phyloP scores from a whole-genome alignment of 352 stramenopile genomes.

The Thalassiosira sp. region DNA sequence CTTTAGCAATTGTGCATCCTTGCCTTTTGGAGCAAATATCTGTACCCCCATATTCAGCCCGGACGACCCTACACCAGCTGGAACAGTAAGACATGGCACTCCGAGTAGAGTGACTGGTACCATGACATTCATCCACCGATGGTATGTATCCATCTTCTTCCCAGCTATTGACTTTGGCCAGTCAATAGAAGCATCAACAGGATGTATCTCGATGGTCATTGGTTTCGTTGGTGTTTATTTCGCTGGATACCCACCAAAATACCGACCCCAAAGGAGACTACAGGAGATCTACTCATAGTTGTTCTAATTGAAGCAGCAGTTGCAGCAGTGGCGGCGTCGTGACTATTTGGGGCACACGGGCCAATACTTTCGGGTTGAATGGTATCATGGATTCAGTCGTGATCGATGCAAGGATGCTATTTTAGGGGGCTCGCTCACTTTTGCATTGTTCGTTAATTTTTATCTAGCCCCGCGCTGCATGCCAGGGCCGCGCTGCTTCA shows the following conservation, averaged over 20 bases:
- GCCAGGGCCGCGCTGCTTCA: no score
- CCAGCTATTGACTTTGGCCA: constrained; percentile 44
- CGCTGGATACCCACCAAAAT: constrained; percentile 51
- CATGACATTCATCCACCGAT: constrained; percentile 62
- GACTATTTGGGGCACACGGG: background rate
- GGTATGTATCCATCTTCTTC: constrained; percentile 52
- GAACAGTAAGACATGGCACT: constrained; percentile 52
- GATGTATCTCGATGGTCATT: no score
- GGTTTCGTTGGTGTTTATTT: no score
- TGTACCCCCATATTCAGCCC: constrained; percentile 13
- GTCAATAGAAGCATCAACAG: constrained; percentile 30
- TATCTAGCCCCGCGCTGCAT: no score
- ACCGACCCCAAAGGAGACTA: constrained; percentile 42
- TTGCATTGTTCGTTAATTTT: no score
- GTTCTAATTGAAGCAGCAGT: background rate
- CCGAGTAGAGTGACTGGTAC: constrained; percentile 52
- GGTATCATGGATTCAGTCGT: background rate
- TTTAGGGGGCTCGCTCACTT: no score
- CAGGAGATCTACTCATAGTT: background rate
- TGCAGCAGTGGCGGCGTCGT: background rate
- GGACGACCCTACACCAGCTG: constrained; percentile 25
- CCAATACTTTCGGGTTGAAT: background rate
- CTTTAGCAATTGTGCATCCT: constrained; percentile 9
- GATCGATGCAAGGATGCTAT: background rate
- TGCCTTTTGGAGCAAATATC: constrained; percentile 9